These are phyloP conservation scores for Peronospora tabacina DNA, from an alignment of 352 stramenopile genomes.

Conservation along the genomic window DNA sequence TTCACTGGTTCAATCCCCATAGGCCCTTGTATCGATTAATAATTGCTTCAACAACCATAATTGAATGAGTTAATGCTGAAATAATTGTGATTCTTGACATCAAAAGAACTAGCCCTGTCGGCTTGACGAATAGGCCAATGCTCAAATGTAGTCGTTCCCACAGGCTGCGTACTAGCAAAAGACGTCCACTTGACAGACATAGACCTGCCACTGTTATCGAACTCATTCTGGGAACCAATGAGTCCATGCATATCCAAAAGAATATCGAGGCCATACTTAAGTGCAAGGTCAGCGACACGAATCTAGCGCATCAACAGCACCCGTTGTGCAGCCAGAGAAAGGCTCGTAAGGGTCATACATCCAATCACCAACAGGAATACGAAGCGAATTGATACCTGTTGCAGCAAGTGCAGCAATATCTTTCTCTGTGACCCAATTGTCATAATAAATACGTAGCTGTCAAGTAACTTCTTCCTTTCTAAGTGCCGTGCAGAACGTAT, in stretches of 20 bases:
- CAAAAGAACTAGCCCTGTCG: slow-evolving; percentile 89
- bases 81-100: slow-evolving; percentile 85
- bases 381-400: slow-evolving; percentile 70
- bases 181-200: slow-evolving; percentile 88
- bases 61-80: slow-evolving; percentile 89
- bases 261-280: slow-evolving; percentile 84
- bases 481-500: slow-evolving; percentile 88
- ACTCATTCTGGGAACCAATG: slow-evolving; percentile 92
- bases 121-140: slow-evolving; percentile 90
- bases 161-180: slow-evolving; percentile 67
- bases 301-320: slow-evolving; percentile 88
- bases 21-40: slow-evolving; percentile 81
- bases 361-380: slow-evolving; percentile 92
- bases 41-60: slow-evolving; percentile 86
- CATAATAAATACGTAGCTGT: slow-evolving; percentile 90
- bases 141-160: slow-evolving; percentile 88
- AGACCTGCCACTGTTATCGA: slow-evolving; percentile 91
- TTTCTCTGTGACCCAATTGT: slow-evolving; percentile 91
- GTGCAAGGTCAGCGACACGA: slow-evolving; percentile 75
- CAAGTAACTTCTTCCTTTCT: slow-evolving; percentile 86
- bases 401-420: slow-evolving; percentile 83
- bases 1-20: slow-evolving; percentile 93
- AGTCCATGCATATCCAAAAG: slow-evolving; percentile 92
- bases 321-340: slow-evolving; percentile 89
- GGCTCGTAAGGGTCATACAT: slow-evolving; percentile 93